These are phyloP conservation scores for Apiospora saccharicola DNA, from an alignment of 2,329 filamentous ascomycete genomes.

Conservation along the genomic window DNA sequence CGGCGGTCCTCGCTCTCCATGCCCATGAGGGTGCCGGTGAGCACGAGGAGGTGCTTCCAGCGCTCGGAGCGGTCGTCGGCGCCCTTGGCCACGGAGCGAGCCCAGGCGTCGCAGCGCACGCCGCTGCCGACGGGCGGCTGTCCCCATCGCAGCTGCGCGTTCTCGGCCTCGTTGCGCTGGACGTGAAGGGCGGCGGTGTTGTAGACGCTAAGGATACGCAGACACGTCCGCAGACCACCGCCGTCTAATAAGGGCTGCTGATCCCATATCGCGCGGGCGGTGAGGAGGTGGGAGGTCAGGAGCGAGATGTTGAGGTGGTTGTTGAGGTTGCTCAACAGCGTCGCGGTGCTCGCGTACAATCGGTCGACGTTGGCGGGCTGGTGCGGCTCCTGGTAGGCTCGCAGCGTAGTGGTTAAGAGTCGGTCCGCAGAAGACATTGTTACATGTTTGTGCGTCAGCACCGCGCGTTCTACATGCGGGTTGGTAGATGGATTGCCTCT, in stretches of 20 bases:
- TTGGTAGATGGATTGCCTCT: not conserved
- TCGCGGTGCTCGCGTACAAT: slow-evolving; percentile 70
- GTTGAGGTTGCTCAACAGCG: slow-evolving; percentile 72
- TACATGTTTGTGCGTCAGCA: slow-evolving; percentile 23
- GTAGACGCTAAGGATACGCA: slow-evolving; percentile 74
- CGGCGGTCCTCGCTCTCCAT: slow-evolving; percentile 71
- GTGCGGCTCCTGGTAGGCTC: slow-evolving; percentile 63
- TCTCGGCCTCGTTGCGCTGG: slow-evolving; percentile 55
- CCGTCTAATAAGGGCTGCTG: slow-evolving; percentile 44
- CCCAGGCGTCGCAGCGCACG: slow-evolving; percentile 60
- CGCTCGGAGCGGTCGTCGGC: slow-evolving; percentile 66
- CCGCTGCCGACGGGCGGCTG: slow-evolving; percentile 48
- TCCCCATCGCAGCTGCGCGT: slow-evolving; percentile 40
- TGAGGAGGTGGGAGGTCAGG: slow-evolving; percentile 75
- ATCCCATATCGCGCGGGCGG: slow-evolving; percentile 74
- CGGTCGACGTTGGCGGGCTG: slow-evolving; percentile 59
- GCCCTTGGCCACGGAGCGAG: slow-evolving; percentile 63
- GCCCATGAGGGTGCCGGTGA: slow-evolving; percentile 80
- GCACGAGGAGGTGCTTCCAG: slow-evolving; percentile 85
- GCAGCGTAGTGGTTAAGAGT: slow-evolving; percentile 71
- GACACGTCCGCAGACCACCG: slow-evolving; percentile 67
- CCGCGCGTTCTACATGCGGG: not conserved
- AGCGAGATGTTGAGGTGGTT: slow-evolving; percentile 80
- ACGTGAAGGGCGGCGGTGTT: slow-evolving; percentile 69
- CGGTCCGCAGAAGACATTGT: slow-evolving; percentile 72